Base-by-base conservation (phyloP, 371 early-diverging fungal species). In the Capillidium heterosporum region DNA sequence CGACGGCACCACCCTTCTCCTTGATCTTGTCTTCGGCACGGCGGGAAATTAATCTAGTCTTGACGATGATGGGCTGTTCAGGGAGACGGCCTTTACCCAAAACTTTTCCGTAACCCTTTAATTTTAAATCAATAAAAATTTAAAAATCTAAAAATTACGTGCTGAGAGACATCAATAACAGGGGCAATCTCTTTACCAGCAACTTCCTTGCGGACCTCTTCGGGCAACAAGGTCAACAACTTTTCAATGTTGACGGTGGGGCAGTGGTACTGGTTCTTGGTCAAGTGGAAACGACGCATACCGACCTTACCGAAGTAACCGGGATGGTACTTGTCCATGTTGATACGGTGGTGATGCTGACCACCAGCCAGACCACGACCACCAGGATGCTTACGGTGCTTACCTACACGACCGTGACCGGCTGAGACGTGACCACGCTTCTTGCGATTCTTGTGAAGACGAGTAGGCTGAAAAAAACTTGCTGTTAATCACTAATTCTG, bases 291-390 rank as follows among this genome's bases (percentile, higher is more conserved):
- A 74, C 89, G 80, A 63, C 97, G 91, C 96, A 95, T 94, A 87
- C 99, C 99, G 75, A 95, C 94, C 81, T 98, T 99, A 77, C 99
- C 99, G 70, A 96, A 98, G 90, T 95, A 96, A 75, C 98, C 99
- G 65, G 99, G 99, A 80, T 99, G 99, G 89, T 91, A 99, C 87
- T 89, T 96, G 78, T 96, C 94, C 87, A 98, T 93, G 82, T 93
- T 92, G 78, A 93, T 98, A 66, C 97, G 88, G 87, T 98, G 96
- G 75, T 99, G 99, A 77, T 95, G 95, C 73, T 88, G 84, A 82
- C 98, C 99, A 88, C 99, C 98, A 77, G 98, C 97, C 71, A 91
- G 80, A 91, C 99, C 99, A 74, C 99, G 87, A 86, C 99, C 99
- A 73, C 99, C 98, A 67, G 99, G 95, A 75, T 99, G 99, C 85